phyloP scores from a whole-genome alignment of 768 basidiomycete species.

The Phylloporus sp. region DNA sequence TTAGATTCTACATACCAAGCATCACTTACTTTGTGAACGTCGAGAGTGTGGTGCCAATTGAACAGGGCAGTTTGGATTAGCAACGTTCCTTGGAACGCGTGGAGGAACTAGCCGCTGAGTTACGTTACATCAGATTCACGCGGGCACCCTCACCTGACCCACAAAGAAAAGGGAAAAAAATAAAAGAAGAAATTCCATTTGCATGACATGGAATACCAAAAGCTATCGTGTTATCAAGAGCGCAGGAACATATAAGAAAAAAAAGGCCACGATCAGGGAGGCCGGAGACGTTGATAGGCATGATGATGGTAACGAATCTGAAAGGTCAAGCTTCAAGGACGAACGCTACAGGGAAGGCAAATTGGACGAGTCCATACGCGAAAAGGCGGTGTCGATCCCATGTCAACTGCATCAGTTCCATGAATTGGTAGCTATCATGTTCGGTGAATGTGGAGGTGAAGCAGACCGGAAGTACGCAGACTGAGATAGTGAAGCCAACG shows the following conservation, averaged over 20 bases:
- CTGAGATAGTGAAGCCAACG: conserved; percentile 52
- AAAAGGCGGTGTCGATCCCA: neutral
- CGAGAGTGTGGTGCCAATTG: too few relatives aligned
- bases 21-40: neutral
- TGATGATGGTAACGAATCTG: neutral
- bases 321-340: neutral
- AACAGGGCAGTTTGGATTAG: neutral
- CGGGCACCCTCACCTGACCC: neutral
- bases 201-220: neutral
- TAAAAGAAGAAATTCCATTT: neutral
- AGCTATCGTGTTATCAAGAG: neutral
- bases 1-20: neutral
- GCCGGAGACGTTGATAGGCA: neutral
- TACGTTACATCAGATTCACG: neutral
- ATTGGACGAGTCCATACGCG: neutral
- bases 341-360: neutral
- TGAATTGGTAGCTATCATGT: conserved; percentile 27
- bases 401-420: conserved; percentile 16
- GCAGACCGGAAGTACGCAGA: conserved; percentile 50
- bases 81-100: neutral
- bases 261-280: neutral
- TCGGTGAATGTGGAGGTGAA: conserved; percentile 57
- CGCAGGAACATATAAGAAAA: neutral
- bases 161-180: neutral
- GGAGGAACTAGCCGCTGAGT: neutral